Percentiles rank a stretch among this genome's conserved stretches.
phyloP scores from a whole-genome alignment of 768 basidiomycete species.

The Hortiboletus flavorubellus region DNA sequence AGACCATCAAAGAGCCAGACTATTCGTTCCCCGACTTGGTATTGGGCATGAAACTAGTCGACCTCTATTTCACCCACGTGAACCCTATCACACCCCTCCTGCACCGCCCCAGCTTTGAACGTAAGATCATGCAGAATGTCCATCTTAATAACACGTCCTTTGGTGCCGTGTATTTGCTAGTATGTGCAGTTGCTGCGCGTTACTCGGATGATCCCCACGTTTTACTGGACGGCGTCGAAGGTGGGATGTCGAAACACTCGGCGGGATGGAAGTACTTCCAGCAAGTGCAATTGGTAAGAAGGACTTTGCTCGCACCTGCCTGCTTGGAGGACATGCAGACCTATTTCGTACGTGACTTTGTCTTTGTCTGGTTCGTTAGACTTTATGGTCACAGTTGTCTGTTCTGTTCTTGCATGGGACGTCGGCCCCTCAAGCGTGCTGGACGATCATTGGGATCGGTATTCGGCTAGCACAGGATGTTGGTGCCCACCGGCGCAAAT shows the following conservation, averaged over 20 bases:
- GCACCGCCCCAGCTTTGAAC: conserved; percentile 67
- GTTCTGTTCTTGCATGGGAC: conserved; percentile 54
- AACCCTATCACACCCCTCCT: conserved; percentile 67
- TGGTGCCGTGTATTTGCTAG: conserved; percentile 56
- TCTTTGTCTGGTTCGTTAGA: conserved; percentile 9
- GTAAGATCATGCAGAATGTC: conserved; percentile 42
- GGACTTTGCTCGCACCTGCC: conserved; percentile 53
- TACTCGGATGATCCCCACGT: conserved; percentile 55
- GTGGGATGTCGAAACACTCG: conserved; percentile 37
- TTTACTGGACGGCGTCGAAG: conserved; percentile 32
- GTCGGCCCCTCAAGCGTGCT: conserved; percentile 59
- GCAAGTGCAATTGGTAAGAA: conserved; percentile 56
- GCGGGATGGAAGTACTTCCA: conserved; percentile 51
- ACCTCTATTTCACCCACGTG: conserved; percentile 58
- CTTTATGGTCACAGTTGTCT: conserved; percentile 39
- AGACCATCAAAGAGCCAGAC: conserved; percentile 17
- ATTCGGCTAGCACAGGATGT: conserved; percentile 59
- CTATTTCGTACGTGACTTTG: conserved; percentile 45
- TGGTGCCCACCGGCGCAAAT: conserved; percentile 47
- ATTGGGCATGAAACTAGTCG: conserved; percentile 50
- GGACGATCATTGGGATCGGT: conserved; percentile 64
- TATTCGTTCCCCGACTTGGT: conserved; percentile 50
- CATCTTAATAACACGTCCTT: conserved; percentile 54
- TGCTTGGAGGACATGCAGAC: conserved; percentile 70
- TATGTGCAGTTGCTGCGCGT: conserved; percentile 68